Evolutionary conservation across 495 filamentous ascomycete genomes (phyloP).

Genomic region (Penicillium antarcticum): DNA sequence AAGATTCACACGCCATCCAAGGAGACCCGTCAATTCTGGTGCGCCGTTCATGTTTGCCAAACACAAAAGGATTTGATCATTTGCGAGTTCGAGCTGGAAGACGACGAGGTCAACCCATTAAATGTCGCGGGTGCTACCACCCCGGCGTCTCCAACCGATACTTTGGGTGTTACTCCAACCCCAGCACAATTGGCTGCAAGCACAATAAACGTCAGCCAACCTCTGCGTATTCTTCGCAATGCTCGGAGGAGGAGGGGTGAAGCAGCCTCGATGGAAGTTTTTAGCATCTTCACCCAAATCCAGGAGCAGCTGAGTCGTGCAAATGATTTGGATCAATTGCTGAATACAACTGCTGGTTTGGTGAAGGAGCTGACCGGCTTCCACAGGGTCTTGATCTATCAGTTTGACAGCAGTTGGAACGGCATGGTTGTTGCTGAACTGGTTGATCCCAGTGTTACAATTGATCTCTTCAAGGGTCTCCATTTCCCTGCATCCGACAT

Average conservation of each 20-base stretch:
- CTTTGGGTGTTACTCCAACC: slow-evolving; percentile 64
- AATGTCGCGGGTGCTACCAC: slow-evolving; percentile 52
- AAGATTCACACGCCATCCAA: slow-evolving; percentile 55
- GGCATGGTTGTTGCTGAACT: slow-evolving; percentile 85
- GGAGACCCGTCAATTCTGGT: slow-evolving; percentile 72
- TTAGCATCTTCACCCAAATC: slow-evolving; percentile 72
- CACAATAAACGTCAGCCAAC: slow-evolving; percentile 69
- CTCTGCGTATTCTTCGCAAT: slow-evolving; percentile 74
- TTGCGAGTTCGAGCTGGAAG: slow-evolving; percentile 89
- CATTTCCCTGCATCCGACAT: slow-evolving; percentile 93
- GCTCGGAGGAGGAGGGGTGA: slow-evolving; percentile 76
- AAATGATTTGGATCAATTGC: slow-evolving; percentile 53
- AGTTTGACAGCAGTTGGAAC: slow-evolving; percentile 82
- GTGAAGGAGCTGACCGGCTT: slow-evolving; percentile 84
- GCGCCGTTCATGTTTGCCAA: slow-evolving; percentile 74
- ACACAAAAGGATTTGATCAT: slow-evolving; percentile 68
- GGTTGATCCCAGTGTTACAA: slow-evolving; percentile 74
- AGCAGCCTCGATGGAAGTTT: slow-evolving; percentile 88
- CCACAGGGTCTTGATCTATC: slow-evolving; percentile 90
- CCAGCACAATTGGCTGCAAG: slow-evolving; percentile 65
- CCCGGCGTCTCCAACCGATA: slow-evolving; percentile 67
- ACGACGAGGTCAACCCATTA: slow-evolving; percentile 72
- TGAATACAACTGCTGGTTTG: slow-evolving; percentile 35
- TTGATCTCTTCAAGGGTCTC: slow-evolving; percentile 84
- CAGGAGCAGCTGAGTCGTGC: slow-evolving; percentile 54